Evolutionary conservation across 2,329 filamentous ascomycete species (phyloP), one percentile per base, ranked within the genome.

Genomic region (Zymoseptoria pseudotritici): DNA sequence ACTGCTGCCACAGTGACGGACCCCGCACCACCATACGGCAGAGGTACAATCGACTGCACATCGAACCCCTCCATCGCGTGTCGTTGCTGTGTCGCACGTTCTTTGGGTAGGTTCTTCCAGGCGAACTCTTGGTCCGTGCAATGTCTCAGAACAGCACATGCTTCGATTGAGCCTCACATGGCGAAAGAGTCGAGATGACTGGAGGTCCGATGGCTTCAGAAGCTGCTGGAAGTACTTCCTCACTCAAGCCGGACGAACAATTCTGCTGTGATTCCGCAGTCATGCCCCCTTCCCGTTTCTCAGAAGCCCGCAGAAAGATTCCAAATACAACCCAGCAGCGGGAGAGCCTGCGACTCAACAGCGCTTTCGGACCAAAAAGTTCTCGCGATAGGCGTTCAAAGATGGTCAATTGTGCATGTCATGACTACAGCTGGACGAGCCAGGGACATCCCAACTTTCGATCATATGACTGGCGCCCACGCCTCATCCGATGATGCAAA

Each of bases 111-210:
- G 51, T 50, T 31, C 50, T 42, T 46, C 58, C 31, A 52, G 58
- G 55, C 53, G 65, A 70, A 69, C 66, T 24, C 58, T 59, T 70
- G 68, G 65, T 65, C 67, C 59, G 66, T 69, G 68, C 66, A 54
- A 57, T 60, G 56, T 60, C 60, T 63, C 55, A 57, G 57, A 54
- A 46, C 36, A 46, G 36, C 36, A n/a, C 36, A 46, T 46, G 13
- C 36, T 46, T 46, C 36, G 13, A 46, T 46, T 17, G 36, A 46
- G 11, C 17, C 17, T 13, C 36, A n/a, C 36, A 46, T 46, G 13
- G 36, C 36, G 17, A 46, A n/a, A 5, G 36, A 13, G 5, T 46
- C 36, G 13, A 46, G 13, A 17, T n/a, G 1, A 6, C 36, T 4
- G 36, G 13, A 46, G 36, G 7, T 17, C 7, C 5, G 36, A 13